Evolutionary conservation across 169 alveolate genomes (phyloP).

Genomic region (Plasmodium knowlesi): DNA sequence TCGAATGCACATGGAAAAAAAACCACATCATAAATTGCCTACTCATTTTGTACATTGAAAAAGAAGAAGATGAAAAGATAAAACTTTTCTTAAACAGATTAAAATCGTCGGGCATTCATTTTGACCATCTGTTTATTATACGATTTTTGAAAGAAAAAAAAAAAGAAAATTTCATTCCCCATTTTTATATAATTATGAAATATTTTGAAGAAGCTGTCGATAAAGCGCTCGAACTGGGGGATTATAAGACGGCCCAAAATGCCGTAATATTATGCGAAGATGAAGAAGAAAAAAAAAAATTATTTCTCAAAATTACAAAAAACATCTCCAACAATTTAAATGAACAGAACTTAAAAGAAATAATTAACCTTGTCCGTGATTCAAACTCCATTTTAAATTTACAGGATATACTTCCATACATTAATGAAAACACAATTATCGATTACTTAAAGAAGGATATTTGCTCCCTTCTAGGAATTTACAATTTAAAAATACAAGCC

Average conservation of each 20-base stretch:
- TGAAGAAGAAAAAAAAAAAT: conserved; percentile 77
- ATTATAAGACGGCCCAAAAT: conserved; percentile 60
- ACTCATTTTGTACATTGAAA: conserved; percentile 67
- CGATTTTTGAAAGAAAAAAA: conserved; percentile 72
- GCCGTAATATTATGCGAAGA: conserved; percentile 69
- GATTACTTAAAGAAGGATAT: conserved; percentile 72
- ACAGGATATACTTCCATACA: conserved; percentile 72
- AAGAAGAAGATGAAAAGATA: conserved; percentile 56
- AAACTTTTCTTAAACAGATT: conserved; percentile 42
- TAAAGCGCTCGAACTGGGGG: conserved; percentile 64
- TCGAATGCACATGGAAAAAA: conserved; percentile 74
- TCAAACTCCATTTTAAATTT: conserved; percentile 66
- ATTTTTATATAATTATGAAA: conserved; percentile 72
- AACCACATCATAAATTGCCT: conserved; percentile 62
- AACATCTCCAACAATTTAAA: conserved; percentile 67
- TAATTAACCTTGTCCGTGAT: conserved; percentile 62
- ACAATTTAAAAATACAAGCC: conserved; percentile 71
- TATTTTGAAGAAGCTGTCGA: conserved; percentile 76
- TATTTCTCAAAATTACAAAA: conserved; percentile 67
- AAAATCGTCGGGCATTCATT: conserved; percentile 52
- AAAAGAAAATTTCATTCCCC: conserved; percentile 72
- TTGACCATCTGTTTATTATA: conserved; percentile 68
- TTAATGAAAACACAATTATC: conserved; percentile 56
- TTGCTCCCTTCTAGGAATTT: conserved; percentile 57
- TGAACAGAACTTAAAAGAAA: conserved; percentile 71